A percentile compares a stretch with the other conserved stretches of the same genome.
phyloP scores from a whole-genome alignment of 192 early-diverging fungal species.

The Martensiomyces pterosporus region DNA sequence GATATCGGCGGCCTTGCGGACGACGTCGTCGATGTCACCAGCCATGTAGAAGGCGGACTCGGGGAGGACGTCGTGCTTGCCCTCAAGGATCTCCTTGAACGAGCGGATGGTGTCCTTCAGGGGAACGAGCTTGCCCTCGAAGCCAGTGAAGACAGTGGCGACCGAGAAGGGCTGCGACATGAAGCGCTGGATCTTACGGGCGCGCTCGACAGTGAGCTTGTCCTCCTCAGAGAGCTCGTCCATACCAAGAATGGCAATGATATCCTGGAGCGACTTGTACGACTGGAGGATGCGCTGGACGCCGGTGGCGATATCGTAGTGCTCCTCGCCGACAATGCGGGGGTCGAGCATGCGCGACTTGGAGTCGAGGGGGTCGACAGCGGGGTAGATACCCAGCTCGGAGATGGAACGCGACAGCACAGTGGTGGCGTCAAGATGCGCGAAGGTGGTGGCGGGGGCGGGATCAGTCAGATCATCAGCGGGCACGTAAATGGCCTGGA shows the following conservation, averaged over 20 bases:
- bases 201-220: conserved; percentile 97
- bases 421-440: conserved; percentile 99
- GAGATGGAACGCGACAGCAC: conserved; percentile 98
- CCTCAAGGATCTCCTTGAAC: conserved; percentile 95
- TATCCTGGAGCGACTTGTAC: conserved; percentile 99
- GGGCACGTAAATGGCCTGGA: conserved; percentile 97
- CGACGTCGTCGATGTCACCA: conserved; percentile 93
- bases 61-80: conserved; percentile 93
- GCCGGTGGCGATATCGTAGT: conserved; percentile 90
- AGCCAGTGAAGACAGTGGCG: conserved; percentile 96
- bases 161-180: conserved; percentile 98
- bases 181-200: conserved; percentile 99
- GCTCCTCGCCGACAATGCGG: conserved; percentile 91
- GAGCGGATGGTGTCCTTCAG: conserved; percentile 93
- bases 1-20: conserved; percentile 82
- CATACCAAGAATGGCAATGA: conserved; percentile 99
- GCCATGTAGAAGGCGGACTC: conserved; percentile 98
- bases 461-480: conserved; percentile 99
- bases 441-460: conserved; percentile 98
- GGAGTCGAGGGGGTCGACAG: conserved; percentile 97
- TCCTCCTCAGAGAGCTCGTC: conserved; percentile 98
- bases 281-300: conserved; percentile 96
- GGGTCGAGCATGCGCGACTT: conserved; percentile 98
- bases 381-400: conserved; percentile 99
- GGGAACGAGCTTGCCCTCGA: conserved; percentile 88